Conservation (phyloP, 2,329 filamentous ascomycete genomes). For the Colletotrichum godetiae region DNA sequence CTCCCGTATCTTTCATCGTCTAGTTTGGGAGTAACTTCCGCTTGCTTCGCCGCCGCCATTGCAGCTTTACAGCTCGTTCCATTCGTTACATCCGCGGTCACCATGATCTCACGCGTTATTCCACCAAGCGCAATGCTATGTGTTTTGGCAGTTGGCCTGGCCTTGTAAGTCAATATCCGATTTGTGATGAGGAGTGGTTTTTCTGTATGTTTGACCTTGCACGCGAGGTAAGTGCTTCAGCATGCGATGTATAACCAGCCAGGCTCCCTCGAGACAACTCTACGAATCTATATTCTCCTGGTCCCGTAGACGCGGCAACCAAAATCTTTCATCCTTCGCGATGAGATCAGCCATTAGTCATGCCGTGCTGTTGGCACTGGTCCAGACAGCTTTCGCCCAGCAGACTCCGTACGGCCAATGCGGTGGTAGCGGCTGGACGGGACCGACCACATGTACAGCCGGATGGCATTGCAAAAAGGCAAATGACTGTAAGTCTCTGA, state of each 20-base stretch:
- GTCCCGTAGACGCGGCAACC: neutral
- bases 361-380: constrained; percentile 12
- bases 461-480: constrained; percentile 27
- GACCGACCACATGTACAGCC: constrained; percentile 25
- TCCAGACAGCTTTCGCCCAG: neutral
- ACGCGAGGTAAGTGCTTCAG: neutral
- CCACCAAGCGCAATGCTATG: constrained; percentile 14
- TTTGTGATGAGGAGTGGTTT: too few relatives aligned
- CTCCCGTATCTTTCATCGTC: neutral
- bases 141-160: neutral
- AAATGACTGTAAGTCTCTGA: constrained; percentile 17
- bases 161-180: neutral
- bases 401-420: constrained; percentile 30
- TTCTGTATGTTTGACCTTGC: neutral
- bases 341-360: neutral
- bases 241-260: neutral
- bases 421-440: constrained; percentile 28
- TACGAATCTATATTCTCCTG: neutral
- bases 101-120: constrained; percentile 6
- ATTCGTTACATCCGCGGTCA: neutral
- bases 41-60: neutral
- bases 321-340: neutral
- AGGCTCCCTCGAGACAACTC: neutral
- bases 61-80: neutral
- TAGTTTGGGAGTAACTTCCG: neutral